Conservation (phyloP, 2,329 filamentous ascomycete species). For the Exutisphaerella laricina region DNA sequence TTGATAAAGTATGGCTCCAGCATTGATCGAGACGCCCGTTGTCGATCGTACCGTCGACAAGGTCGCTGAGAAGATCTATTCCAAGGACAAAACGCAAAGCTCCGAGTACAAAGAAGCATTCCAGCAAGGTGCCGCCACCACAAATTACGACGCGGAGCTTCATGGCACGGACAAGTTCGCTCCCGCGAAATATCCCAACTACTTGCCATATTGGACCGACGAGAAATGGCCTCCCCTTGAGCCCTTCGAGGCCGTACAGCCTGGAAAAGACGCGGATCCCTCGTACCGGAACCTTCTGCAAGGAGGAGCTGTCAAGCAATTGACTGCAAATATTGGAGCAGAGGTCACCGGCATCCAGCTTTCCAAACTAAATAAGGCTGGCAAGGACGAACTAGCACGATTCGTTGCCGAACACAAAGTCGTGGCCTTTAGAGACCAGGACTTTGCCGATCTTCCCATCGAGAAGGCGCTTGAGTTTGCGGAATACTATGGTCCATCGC, state of each 20-base stretch:
- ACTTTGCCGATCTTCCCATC: slow-evolving; percentile 61
- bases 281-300: slow-evolving; percentile 63
- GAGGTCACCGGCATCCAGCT: slow-evolving; percentile 68
- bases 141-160: slow-evolving; percentile 48
- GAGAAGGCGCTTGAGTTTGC: slow-evolving; percentile 63
- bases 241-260: slow-evolving; percentile 67
- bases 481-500: slow-evolving; percentile 72
- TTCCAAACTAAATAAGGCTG: slow-evolving; percentile 59
- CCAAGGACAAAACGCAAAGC: slow-evolving; percentile 25
- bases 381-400: slow-evolving; percentile 70
- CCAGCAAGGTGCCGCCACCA: slow-evolving; percentile 38
- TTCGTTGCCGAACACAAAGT: slow-evolving; percentile 73
- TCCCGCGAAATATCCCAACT: slow-evolving; percentile 58
- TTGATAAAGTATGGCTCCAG: slow-evolving; percentile 37
- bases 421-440: slow-evolving; percentile 70
- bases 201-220: slow-evolving; percentile 38
- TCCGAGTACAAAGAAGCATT: slow-evolving; percentile 40
- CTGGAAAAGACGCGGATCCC: slow-evolving; percentile 68
- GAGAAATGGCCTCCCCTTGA: slow-evolving; percentile 57
- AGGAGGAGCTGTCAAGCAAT: slow-evolving; percentile 47
- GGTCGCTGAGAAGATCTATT: slow-evolving; percentile 22
- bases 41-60: slow-evolving; percentile 21
- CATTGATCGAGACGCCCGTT: slow-evolving; percentile 35
- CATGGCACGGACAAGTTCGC: slow-evolving; percentile 50
- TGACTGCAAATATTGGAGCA: slow-evolving; percentile 69